These are phyloP conservation scores for Rutstroemia sp. DNA, from an alignment of 2,329 filamentous ascomycete species.

Conservation along the genomic window DNA sequence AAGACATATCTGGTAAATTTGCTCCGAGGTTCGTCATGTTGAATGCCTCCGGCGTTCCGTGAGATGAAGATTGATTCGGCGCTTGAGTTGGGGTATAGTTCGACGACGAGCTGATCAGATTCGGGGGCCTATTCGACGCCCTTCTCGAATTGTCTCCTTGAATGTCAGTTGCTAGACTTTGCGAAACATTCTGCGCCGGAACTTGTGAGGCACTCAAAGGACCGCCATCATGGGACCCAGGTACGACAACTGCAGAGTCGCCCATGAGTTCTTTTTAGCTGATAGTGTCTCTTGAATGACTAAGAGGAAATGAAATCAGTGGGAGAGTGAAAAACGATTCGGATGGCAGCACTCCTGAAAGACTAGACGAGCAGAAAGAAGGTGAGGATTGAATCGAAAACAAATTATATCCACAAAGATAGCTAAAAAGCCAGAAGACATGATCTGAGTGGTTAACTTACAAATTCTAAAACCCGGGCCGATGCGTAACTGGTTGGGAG, in stretches of 20 bases:
- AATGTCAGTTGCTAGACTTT: conserved; percentile 9
- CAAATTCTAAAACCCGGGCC: background rate
- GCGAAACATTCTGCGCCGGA: conserved; percentile 6
- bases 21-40: conserved; percentile 21
- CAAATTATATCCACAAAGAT: background rate
- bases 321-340: background rate
- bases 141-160: conserved; percentile 2
- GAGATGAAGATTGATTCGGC: conserved; percentile 5
- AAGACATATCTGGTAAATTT: conserved; percentile 21
- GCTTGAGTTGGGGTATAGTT: conserved; percentile 8
- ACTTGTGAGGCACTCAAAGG: background rate
- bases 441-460: background rate
- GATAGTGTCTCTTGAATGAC: background rate
- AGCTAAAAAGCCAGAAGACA: background rate
- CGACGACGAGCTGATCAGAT: background rate
- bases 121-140: background rate
- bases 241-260: conserved; percentile 5
- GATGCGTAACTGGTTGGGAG: background rate
- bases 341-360: background rate
- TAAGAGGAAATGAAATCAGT: background rate
- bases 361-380: background rate
- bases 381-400: background rate
- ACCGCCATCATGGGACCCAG: conserved; percentile 5
- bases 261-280: conserved; percentile 3
- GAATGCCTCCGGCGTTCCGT: conserved; percentile 20